These are phyloP conservation scores for Vanderwaltozyma polyspora DNA, from an alignment of 805 yeast species.

Conservation along the genomic window DNA sequence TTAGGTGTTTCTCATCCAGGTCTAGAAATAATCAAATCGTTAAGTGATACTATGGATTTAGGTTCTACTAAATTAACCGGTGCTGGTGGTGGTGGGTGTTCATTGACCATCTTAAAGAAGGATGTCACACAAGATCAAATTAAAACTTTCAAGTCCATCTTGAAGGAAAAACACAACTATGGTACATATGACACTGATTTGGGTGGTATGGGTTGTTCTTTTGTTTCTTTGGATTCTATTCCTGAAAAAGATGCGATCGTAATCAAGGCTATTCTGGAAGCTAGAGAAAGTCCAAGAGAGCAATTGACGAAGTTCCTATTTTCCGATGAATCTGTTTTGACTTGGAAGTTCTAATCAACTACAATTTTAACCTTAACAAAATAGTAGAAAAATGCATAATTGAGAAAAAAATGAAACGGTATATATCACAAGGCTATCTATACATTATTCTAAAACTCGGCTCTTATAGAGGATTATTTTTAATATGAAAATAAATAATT, in stretches of 20 bases:
- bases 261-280: constrained; percentile 7
- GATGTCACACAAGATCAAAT: constrained; percentile 32
- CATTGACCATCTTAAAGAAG: constrained; percentile 62
- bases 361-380: too few species aligned
- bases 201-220: constrained; percentile 73
- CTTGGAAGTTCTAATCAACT: constrained; percentile 7
- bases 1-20: constrained; percentile 89
- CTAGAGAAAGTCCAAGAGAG: constrained; percentile 4
- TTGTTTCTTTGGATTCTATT: constrained; percentile 3
- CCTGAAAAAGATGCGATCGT: constrained; percentile 3
- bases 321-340: constrained; percentile 8
- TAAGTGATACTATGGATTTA: constrained; percentile 50
- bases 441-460: too few species aligned
- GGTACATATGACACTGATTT: constrained; percentile 68
- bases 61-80: constrained; percentile 95
- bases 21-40: constrained; percentile 60
- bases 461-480: too few species aligned
- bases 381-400: too few species aligned
- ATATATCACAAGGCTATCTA: too few species aligned
- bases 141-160: constrained; percentile 21
- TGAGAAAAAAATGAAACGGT: too few species aligned
- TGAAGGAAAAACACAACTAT: constrained; percentile 39
- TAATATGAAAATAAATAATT: too few species aligned
- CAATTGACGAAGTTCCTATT: constrained; percentile 9
- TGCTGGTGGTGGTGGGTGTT: constrained; percentile 99